Conservation (phyloP, 345 rosid genomes). For the Eucalyptus sp. region DNA sequence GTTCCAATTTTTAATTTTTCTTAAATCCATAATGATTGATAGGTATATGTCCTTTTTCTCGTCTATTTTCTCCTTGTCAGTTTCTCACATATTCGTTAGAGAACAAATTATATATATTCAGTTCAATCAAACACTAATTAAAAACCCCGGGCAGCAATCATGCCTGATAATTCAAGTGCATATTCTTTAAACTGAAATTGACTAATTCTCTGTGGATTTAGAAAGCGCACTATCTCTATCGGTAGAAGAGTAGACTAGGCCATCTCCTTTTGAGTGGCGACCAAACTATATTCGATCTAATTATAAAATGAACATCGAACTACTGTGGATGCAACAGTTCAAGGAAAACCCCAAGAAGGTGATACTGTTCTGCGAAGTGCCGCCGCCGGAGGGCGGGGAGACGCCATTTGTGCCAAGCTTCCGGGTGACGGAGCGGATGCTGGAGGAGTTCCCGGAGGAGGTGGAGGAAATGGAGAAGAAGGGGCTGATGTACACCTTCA, state of each 20-base stretch:
- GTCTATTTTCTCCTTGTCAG: neutral
- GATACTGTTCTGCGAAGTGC: conserved; percentile 50
- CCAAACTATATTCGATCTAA: neutral
- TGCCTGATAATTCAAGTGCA: neutral
- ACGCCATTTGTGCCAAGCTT: conserved; percentile 77
- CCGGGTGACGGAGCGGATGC: conserved; percentile 42
- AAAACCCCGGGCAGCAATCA: neutral
- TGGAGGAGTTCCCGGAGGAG: conserved; percentile 42
- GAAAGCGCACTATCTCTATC: neutral
- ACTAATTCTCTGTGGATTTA: neutral
- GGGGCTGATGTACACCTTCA: conserved; percentile 38
- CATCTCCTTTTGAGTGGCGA: neutral
- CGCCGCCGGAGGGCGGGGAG: conserved; percentile 59
- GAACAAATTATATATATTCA: neutral
- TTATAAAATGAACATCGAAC: neutral
- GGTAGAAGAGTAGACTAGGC: neutral
- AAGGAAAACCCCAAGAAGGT: conserved; percentile 34
- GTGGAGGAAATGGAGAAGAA: conserved; percentile 52
- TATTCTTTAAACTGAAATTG: neutral
- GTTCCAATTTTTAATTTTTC: neutral
- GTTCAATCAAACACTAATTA: neutral
- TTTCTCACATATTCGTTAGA: neutral
- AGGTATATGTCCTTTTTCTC: neutral
- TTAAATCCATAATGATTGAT: neutral
- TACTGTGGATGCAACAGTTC: conserved; percentile 13